Evolutionary conservation across 164 flowering plant genomes (phyloP), one percentile per base, ranked within the genome.

Genomic region (Aristolochia californica): DNA sequence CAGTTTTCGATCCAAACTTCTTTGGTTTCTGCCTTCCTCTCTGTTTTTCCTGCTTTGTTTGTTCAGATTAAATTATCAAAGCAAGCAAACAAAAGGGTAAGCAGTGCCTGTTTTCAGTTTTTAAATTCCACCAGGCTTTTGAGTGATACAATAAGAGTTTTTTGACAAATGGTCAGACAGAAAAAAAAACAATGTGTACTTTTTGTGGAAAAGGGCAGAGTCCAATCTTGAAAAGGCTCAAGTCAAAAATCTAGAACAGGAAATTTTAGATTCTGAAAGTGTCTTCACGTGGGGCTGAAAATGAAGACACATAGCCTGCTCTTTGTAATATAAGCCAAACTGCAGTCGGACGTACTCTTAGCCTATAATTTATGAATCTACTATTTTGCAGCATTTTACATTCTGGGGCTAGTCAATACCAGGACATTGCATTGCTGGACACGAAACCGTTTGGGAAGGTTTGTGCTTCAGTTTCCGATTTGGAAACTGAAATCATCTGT

Each of bases 361-460:
- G 7, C 10, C 10, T 34, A 34, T 34, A 28, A 28, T 7, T 28
- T 28, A 7, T 7, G 10, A 5, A 34, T 34, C 40, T 34, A 3
- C 13, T 59, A 20, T 52, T 12, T 53, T 62, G 66, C 79, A 90
- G 97, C 55, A 81, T 91, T 60, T 69, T 91, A 76, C 91, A 91
- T 49, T 82, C 89, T 45, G 94, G 88, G 60, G 74, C 81, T 24
- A 71, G 83, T 58, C 80, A 72, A 68, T 91, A 60, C 66, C 97
- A 91, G 73, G 94, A 91, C 68, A 85, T 91, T 62, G 83, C 83
- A 45, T 74, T 91, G 30, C 70, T 91, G 75, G 96, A 91, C 75
- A 91, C 96, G 27, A 91, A 84, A 67, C 94, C 86, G 57, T 91
- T 87, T 68, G 97, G 97, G 52, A 91, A 90, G 91, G 97, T 90